A percentile compares a stretch with the other conserved stretches of the same genome.
Evolutionary conservation across 805 yeast genomes (phyloP).

Genomic region (Candida yuanshanica): DNA sequence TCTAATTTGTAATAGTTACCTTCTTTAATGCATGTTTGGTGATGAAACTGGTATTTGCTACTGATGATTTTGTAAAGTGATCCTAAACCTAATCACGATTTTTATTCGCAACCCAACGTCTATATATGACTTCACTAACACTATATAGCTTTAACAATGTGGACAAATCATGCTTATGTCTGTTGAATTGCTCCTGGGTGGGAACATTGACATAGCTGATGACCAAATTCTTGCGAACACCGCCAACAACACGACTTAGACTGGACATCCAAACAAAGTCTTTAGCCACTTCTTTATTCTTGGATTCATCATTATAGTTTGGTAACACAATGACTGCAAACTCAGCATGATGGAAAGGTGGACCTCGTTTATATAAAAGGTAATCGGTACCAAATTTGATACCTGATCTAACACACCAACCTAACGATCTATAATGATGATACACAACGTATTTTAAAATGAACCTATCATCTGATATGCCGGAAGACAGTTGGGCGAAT

Average conservation of each 20-base stretch:
- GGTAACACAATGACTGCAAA: conserved; percentile 57
- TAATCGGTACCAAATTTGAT: conserved; percentile 88
- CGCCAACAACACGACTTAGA: conserved; percentile 74
- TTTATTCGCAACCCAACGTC: conserved; percentile 82
- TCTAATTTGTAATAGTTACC: too few relatives aligned
- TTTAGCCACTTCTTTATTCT: conserved; percentile 23
- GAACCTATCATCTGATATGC: conserved; percentile 24
- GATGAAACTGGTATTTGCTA: background rate
- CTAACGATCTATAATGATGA: conserved; percentile 80
- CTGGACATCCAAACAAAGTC: conserved; percentile 63
- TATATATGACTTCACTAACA: conserved; percentile 62
- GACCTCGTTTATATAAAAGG: conserved; percentile 82
- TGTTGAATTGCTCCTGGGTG: conserved; percentile 25
- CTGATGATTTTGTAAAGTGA: background rate
- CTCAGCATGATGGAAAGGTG: conserved; percentile 94
- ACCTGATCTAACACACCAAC: conserved; percentile 94
- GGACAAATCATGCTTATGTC: conserved; percentile 19
- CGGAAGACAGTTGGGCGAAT: conserved; percentile 9
- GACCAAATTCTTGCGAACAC: conserved; percentile 76
- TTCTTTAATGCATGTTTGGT: background rate
- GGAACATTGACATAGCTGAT: conserved; percentile 63
- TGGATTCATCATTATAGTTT: conserved; percentile 27
- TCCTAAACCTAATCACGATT: conserved; percentile 61
- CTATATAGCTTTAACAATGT: conserved; percentile 37
- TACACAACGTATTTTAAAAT: conserved; percentile 58